Conservation (phyloP, 306 rosid genomes). For the Comarum palustre region DNA sequence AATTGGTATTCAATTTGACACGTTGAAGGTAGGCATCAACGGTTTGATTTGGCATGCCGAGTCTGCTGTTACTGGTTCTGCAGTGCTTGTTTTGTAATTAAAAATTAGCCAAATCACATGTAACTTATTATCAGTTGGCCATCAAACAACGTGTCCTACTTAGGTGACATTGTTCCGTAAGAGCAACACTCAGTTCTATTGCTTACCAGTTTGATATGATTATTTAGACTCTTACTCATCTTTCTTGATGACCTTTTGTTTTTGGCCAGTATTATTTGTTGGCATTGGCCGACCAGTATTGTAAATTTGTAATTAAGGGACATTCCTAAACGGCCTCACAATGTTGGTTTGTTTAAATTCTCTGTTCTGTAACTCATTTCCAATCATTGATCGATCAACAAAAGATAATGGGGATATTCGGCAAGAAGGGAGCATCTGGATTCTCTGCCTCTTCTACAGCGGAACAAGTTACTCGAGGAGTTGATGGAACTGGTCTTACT, state of each 20-base stretch:
- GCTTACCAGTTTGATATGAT: neutral
- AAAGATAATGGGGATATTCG: slow-evolving; percentile 46
- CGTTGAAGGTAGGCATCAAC: no score
- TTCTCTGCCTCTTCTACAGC: neutral
- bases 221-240: neutral
- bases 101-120: neutral
- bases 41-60: no score
- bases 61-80: neutral
- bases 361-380: neutral
- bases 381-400: neutral
- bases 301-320: neutral
- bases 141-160: neutral
- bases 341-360: neutral
- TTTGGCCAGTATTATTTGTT: no score
- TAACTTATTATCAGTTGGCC: neutral
- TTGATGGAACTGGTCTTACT: neutral
- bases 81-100: neutral
- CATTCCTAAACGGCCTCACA: neutral
- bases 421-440: slow-evolving; percentile 15
- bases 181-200: neutral
- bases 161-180: neutral
- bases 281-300: neutral
- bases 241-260: neutral
- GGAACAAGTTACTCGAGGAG: neutral
- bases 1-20: no score